Conservation (phyloP, 768 basidiomycete species). For the Russula dissimulans region DNA sequence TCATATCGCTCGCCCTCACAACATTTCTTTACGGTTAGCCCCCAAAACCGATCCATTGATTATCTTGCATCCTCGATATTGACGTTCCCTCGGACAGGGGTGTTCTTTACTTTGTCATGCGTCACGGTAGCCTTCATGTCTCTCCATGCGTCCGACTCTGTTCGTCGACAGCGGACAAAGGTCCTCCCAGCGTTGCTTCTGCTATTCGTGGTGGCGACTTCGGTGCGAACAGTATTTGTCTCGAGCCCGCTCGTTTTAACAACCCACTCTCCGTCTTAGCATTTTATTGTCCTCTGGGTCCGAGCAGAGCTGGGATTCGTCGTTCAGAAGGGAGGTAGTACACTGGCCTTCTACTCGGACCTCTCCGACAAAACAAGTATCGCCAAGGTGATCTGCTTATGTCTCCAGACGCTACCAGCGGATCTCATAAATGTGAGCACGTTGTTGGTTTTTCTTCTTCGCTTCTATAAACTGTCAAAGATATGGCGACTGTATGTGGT, state of each 20-base stretch:
- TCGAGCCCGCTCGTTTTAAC: neutral
- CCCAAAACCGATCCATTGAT: neutral
- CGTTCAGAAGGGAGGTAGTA: neutral
- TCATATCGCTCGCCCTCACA: neutral
- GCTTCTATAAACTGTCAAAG: neutral
- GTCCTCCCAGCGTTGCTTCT: neutral
- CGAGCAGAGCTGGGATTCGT: neutral
- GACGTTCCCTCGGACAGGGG: neutral
- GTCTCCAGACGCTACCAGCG: neutral
- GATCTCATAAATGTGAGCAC: neutral
- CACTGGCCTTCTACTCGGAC: neutral
- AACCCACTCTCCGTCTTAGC: neutral
- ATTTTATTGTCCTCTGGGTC: neutral
- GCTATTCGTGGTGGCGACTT: slow-evolving; percentile 1
- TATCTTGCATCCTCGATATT: neutral
- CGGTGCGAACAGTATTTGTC: neutral
- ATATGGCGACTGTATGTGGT: slow-evolving; percentile 5
- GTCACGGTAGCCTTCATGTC: neutral
- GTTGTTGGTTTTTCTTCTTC: neutral
- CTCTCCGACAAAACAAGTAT: neutral
- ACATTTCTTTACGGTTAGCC: slow-evolving; percentile 6
- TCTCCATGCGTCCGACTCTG: neutral
- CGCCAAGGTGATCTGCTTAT: neutral
- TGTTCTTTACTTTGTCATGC: slow-evolving; percentile 1
- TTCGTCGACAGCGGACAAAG: slow-evolving; percentile 1